phyloP scores from a whole-genome alignment of 164 flowering plant genomes.

The Santalum album region DNA sequence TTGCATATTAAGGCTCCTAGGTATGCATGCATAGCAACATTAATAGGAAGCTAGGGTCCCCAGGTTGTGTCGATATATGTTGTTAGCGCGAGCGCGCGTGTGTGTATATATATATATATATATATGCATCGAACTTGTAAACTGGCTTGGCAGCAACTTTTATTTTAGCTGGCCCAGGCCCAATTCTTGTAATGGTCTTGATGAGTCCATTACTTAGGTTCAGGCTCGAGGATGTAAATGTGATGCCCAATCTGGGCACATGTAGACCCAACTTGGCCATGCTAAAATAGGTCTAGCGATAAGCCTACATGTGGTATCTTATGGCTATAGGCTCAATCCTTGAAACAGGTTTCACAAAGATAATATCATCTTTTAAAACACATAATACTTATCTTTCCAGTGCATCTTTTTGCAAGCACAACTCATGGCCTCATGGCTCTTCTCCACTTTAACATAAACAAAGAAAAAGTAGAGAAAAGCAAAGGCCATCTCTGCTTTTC shows the following conservation, averaged over 20 bases:
- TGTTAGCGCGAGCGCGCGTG: too few species aligned
- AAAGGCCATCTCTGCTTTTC: slow-evolving; percentile 18
- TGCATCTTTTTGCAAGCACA: slow-evolving; percentile 15
- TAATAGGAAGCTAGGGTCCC: too few species aligned
- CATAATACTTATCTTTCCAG: slow-evolving; percentile 5
- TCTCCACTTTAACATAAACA: slow-evolving; percentile 20
- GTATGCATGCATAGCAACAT: too few species aligned
- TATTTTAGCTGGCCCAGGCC: background rate
- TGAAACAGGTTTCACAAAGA: slow-evolving; percentile 6
- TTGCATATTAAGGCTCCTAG: too few species aligned
- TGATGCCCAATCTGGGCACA: background rate
- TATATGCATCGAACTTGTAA: too few species aligned
- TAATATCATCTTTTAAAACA: slow-evolving; percentile 9
- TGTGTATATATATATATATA: too few species aligned
- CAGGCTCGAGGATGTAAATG: too few species aligned
- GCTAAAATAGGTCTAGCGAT: background rate
- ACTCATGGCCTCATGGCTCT: slow-evolving; percentile 5
- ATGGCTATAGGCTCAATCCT: slow-evolving; percentile 9
- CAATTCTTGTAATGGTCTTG: background rate
- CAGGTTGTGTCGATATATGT: too few species aligned
- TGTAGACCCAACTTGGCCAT: background rate
- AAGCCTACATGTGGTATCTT: too few species aligned
- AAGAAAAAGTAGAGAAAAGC: slow-evolving; percentile 14
- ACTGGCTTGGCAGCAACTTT: too few species aligned
- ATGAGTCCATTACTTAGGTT: too few species aligned